These are phyloP conservation scores for Backusella tuberculispora DNA, from an alignment of 192 early-diverging fungal species.

Conservation along the genomic window DNA sequence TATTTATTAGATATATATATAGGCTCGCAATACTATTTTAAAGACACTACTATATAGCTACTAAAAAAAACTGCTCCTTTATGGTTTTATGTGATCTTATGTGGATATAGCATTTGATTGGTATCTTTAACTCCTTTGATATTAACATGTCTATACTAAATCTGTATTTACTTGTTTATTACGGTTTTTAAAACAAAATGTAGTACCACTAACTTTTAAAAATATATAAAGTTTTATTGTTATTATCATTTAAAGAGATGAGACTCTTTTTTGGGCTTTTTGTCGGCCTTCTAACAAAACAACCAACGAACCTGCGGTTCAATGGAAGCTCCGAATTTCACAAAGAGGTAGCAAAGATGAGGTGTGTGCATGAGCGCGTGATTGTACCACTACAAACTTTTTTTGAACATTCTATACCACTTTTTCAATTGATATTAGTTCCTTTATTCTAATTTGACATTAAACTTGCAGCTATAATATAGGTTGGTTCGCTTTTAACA, in stretches of 20 bases:
- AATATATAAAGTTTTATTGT: constrained; percentile 1
- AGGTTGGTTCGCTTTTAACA: neutral
- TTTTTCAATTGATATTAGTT: neutral
- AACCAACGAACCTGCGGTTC: constrained; percentile 11
- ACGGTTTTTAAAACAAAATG: neutral
- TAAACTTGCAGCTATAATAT: neutral
- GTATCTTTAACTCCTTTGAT: neutral
- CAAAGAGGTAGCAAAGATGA: neutral
- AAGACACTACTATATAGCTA: too few relatives aligned
- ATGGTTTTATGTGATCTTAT: neutral
- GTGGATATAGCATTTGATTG: neutral
- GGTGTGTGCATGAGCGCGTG: constrained; percentile 1
- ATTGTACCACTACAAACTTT: neutral
- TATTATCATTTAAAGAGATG: constrained; percentile 5
- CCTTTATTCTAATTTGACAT: neutral
- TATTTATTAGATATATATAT: too few relatives aligned
- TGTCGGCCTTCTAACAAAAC: constrained; percentile 1
- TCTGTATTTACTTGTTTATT: neutral
- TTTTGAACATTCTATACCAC: neutral
- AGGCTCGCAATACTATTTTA: too few relatives aligned
- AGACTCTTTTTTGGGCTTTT: neutral
- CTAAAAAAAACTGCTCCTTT: neutral
- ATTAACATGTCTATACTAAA: neutral
- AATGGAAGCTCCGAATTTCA: constrained; percentile 6
- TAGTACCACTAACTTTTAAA: neutral